Percentiles rank a stretch among this genome's conserved stretches.
phyloP scores from a whole-genome alignment of 257 asterid genomes.

The Verbena officinalis region DNA sequence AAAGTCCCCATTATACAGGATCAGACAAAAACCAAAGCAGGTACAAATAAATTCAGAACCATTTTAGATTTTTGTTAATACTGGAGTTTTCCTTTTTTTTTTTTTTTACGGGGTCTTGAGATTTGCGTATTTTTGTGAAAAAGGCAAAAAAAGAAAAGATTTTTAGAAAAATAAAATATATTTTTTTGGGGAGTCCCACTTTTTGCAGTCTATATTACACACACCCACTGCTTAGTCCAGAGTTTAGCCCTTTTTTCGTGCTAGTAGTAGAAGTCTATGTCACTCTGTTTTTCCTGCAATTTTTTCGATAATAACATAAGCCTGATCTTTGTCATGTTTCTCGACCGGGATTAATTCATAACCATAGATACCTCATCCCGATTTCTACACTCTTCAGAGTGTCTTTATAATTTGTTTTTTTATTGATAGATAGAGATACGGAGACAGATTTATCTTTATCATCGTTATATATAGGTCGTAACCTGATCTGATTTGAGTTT shows the following conservation, averaged over 20 bases:
- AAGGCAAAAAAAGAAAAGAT: slow-evolving; percentile 10
- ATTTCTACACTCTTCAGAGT: slow-evolving; percentile 19
- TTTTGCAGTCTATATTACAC: slow-evolving; percentile 28
- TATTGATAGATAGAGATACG: slow-evolving; percentile 21
- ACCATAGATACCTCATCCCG: slow-evolving; percentile 72
- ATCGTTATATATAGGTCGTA: slow-evolving; percentile 32
- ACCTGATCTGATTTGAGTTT: slow-evolving; percentile 37
- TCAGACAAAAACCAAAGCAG: slow-evolving; percentile 28
- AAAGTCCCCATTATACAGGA: not conserved
- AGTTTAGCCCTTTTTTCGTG: slow-evolving; percentile 10
- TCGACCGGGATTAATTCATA: slow-evolving; percentile 26
- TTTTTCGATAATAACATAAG: slow-evolving; percentile 37
- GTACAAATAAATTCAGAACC: slow-evolving; percentile 28
- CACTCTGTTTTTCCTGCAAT: slow-evolving; percentile 35
- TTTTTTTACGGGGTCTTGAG: slow-evolving; percentile 26
- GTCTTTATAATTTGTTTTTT: slow-evolving; percentile 14
- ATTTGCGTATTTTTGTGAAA: slow-evolving; percentile 38
- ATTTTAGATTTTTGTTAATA: slow-evolving; percentile 19
- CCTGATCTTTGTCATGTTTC: slow-evolving; percentile 42
- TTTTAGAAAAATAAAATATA: not conserved
- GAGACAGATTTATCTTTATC: slow-evolving; percentile 8
- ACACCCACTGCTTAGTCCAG: slow-evolving; percentile 6
- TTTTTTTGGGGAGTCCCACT: slow-evolving; percentile 15
- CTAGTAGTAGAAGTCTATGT: slow-evolving; percentile 31
- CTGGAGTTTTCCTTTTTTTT: slow-evolving; percentile 4